A percentile compares a stretch with the other conserved stretches of the same genome.
These are phyloP conservation scores for Roridomyces roridus DNA, from an alignment of 768 basidiomycete species.

Conservation along the genomic window DNA sequence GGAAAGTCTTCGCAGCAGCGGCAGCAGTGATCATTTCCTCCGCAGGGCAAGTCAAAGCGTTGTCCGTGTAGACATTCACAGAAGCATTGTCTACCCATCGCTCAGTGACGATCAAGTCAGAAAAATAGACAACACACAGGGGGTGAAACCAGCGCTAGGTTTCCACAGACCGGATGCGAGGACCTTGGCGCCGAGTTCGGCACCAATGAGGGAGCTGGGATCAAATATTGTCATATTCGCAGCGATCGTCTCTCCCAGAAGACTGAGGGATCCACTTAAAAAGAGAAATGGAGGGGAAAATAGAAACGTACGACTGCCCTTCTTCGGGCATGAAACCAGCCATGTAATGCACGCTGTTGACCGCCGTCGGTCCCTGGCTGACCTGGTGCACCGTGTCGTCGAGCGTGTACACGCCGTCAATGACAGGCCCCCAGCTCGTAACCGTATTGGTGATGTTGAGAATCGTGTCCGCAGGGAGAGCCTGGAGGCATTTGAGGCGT, in stretches of 20 bases:
- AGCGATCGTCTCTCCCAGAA: constrained; percentile 12
- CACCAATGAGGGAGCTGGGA: constrained; percentile 9
- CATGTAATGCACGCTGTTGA: constrained; percentile 25
- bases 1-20: constrained; percentile 18
- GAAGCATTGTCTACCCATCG: constrained; percentile 22
- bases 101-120: neutral
- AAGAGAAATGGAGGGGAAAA: neutral
- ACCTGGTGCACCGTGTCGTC: constrained; percentile 21
- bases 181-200: constrained; percentile 3
- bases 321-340: constrained; percentile 28
- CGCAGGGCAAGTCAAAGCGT: constrained; percentile 18
- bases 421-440: constrained; percentile 13
- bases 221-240: constrained; percentile 24
- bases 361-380: constrained; percentile 12
- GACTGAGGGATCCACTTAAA: neutral
- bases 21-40: constrained; percentile 20
- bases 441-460: constrained; percentile 23
- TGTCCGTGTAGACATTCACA: constrained; percentile 16
- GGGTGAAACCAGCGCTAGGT: constrained; percentile 4
- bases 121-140: constrained; percentile 13
- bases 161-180: constrained; percentile 24
- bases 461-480: constrained; percentile 20
- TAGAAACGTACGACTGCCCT: constrained; percentile 22
- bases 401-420: constrained; percentile 18
- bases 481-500: constrained; percentile 20